Percentiles rank a stretch among this genome's conserved stretches.
Evolutionary conservation across 257 asterid genomes (phyloP).

Genomic region (Nicotiana tabacum): DNA sequence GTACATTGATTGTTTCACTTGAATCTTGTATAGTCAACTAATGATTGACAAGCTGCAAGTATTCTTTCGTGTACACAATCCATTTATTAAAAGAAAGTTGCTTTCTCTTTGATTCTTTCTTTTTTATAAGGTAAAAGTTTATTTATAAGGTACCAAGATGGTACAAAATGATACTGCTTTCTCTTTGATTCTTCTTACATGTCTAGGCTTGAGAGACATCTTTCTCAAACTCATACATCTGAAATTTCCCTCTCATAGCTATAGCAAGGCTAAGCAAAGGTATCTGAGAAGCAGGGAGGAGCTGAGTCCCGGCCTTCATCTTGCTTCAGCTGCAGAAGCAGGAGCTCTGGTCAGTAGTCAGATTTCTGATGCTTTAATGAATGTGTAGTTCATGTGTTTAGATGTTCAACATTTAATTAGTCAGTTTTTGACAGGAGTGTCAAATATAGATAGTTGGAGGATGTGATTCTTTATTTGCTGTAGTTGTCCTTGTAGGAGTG

Average conservation of each 20-base stretch:
- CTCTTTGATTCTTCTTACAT: too few species aligned
- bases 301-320: constrained; percentile 83
- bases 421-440: background rate
- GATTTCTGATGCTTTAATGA: constrained; percentile 13
- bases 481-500: background rate
- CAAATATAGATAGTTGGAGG: background rate
- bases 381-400: background rate
- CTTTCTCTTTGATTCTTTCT: background rate
- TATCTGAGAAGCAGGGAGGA: constrained; percentile 60
- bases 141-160: too few species aligned
- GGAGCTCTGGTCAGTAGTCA: constrained; percentile 78
- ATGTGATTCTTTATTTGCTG: background rate
- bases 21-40: background rate
- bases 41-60: background rate
- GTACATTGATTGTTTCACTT: background rate
- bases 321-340: constrained; percentile 96
- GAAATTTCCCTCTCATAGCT: constrained; percentile 29
- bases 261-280: constrained; percentile 85
- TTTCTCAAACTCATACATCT: background rate
- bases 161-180: too few species aligned
- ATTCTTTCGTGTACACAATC: background rate
- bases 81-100: background rate
- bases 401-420: background rate
- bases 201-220: background rate
- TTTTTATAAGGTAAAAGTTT: too few species aligned